Percentiles rank a stretch among this genome's conserved stretches.
phyloP scores from a whole-genome alignment of 2,329 filamentous ascomycete genomes.

The Cladosporium austrohemisphaericum region DNA sequence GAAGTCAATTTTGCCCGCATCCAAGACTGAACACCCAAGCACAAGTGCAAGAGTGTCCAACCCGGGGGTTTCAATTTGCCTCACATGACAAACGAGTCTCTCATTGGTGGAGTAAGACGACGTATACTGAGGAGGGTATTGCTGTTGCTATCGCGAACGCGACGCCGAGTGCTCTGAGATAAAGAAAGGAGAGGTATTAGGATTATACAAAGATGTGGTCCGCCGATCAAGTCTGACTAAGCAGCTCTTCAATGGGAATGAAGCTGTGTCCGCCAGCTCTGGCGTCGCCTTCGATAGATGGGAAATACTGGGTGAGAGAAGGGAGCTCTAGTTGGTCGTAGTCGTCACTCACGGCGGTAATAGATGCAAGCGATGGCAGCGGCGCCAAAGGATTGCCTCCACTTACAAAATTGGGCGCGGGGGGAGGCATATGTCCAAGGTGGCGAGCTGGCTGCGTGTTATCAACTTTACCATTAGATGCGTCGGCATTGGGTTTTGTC shows the following conservation, averaged over 20 bases:
- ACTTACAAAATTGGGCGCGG: neutral
- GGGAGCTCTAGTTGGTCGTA: constrained; percentile 30
- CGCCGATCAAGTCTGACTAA: constrained; percentile 14
- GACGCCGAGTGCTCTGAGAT: no score
- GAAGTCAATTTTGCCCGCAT: constrained; percentile 15
- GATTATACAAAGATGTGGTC: neutral
- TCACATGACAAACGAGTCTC: constrained; percentile 35
- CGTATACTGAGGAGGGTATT: constrained; percentile 32
- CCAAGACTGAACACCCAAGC: constrained; percentile 1
- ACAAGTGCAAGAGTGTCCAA: constrained; percentile 2
- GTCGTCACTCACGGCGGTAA: constrained; percentile 19
- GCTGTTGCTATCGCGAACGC: no score
- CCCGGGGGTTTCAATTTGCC: constrained; percentile 23
- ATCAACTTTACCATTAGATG: constrained; percentile 2
- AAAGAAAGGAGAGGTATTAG: neutral
- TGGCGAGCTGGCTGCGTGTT: neutral
- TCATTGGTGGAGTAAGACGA: constrained; percentile 29
- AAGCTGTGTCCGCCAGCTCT: constrained; percentile 18
- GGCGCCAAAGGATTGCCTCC: constrained; percentile 7
- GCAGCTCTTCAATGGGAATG: constrained; percentile 23
- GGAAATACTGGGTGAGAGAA: constrained; percentile 26
- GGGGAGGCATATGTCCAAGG: neutral
- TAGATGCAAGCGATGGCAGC: constrained; percentile 22
- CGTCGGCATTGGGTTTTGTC: constrained; percentile 1
- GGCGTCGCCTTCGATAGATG: constrained; percentile 19